phyloP scores from a whole-genome alignment of 2,329 filamentous ascomycete species.

The Clarireedia paspali region DNA sequence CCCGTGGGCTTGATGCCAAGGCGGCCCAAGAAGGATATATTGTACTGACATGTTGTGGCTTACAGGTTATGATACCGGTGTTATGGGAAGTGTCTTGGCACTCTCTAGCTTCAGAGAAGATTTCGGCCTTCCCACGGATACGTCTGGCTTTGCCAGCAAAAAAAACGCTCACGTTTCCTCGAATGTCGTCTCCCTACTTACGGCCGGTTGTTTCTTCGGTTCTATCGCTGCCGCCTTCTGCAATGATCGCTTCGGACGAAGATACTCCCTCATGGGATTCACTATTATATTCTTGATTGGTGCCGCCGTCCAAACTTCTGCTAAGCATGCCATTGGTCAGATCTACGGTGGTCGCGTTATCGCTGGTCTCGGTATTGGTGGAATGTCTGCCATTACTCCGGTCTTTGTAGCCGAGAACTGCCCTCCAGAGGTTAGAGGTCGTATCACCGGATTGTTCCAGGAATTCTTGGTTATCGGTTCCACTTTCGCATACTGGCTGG shows the following conservation, averaged over 20 bases:
- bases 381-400: constrained; percentile 39
- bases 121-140: constrained; percentile 18
- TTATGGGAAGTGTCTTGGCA: constrained; percentile 23
- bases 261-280: constrained; percentile 38
- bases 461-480: constrained; percentile 33
- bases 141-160: constrained; percentile 13
- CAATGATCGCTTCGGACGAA: constrained; percentile 38
- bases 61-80: constrained; percentile 22
- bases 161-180: constrained; percentile 15
- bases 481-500: constrained; percentile 49
- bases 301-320: constrained; percentile 13
- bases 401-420: constrained; percentile 39
- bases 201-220: constrained; percentile 44
- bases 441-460: constrained; percentile 37
- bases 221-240: constrained; percentile 42
- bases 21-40: neutral
- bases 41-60: constrained; percentile 5
- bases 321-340: constrained; percentile 14
- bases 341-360: constrained; percentile 21
- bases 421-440: constrained; percentile 35
- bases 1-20: neutral
- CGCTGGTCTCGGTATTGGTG: constrained; percentile 35
- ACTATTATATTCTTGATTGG: constrained; percentile 32
- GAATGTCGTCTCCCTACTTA: constrained; percentile 42
- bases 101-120: constrained; percentile 20